Conservation (phyloP, 108 stramenopile genomes). For the Pseudonitzschia delicatissima region DNA sequence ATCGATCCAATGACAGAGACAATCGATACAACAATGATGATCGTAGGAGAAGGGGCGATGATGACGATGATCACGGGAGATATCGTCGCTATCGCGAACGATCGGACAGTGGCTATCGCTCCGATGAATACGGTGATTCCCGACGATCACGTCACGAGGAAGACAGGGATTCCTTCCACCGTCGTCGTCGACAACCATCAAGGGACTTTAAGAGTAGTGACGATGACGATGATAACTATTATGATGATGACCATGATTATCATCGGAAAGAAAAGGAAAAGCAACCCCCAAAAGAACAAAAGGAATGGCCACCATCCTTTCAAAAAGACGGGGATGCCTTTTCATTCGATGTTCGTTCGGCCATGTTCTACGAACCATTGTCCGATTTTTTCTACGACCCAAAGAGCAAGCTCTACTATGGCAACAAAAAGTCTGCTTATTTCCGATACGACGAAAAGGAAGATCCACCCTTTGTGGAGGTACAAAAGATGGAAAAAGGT, state of each 20-base stretch:
- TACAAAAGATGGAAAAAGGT: slow-evolving; percentile 19
- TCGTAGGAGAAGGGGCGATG: not conserved
- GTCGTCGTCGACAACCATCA: not conserved
- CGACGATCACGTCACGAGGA: not conserved
- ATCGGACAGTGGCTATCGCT: slow-evolving; percentile 1
- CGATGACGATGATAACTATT: not conserved
- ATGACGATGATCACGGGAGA: not conserved
- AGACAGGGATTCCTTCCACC: not conserved
- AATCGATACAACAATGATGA: slow-evolving; percentile 11
- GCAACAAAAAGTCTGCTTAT: slow-evolving; percentile 55
- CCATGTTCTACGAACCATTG: slow-evolving; percentile 78
- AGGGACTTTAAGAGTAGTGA: not conserved
- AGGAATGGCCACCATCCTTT: slow-evolving; percentile 76
- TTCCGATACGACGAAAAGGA: slow-evolving; percentile 44
- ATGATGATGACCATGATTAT: not conserved
- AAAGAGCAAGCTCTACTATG: slow-evolving; percentile 77
- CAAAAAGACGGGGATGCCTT: slow-evolving; percentile 62
- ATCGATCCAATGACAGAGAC: not conserved
- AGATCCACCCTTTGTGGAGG: slow-evolving; percentile 33
- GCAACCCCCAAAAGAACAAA: not conserved
- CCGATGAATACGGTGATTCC: not conserved
- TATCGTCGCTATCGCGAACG: not conserved
- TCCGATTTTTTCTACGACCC: slow-evolving; percentile 85
- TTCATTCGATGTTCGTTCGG: slow-evolving; percentile 69
- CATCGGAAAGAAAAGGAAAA: not conserved